Percentiles rank a stretch among this genome's conserved stretches.
phyloP scores from a whole-genome alignment of 2,329 filamentous ascomycete genomes.

The Colletotrichum ledebouriae region DNA sequence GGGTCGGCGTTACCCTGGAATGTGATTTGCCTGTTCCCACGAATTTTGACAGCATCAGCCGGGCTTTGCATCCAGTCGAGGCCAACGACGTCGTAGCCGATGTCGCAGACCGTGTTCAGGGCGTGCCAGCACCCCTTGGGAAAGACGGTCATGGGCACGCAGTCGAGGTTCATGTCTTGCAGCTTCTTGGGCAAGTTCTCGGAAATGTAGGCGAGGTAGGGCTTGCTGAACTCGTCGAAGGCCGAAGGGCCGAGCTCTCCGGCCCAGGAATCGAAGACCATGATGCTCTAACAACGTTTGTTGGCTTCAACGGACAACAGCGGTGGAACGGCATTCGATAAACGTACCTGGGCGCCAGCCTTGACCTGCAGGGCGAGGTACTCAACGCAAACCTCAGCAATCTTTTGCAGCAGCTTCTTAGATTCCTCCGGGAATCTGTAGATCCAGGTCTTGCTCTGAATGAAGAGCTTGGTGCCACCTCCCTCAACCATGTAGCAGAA shows the following conservation, averaged over 20 bases:
- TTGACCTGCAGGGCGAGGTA: constrained; percentile 93
- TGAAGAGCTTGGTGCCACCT: constrained; percentile 94
- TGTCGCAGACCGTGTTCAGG: constrained; percentile 85
- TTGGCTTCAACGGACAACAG: neutral
- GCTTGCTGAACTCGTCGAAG: constrained; percentile 88
- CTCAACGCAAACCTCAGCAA: constrained; percentile 93
- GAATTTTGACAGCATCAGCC: constrained; percentile 83
- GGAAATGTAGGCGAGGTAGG: constrained; percentile 88
- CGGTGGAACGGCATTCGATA: constrained; percentile 5
- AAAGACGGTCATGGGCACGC: constrained; percentile 97
- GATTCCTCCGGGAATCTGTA: constrained; percentile 88
- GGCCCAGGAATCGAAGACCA: constrained; percentile 99
- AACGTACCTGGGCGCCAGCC: constrained; percentile 85
- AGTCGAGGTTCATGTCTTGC: constrained; percentile 79
- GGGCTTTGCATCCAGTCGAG: constrained; percentile 96
- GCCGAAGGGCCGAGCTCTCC: constrained; percentile 88
- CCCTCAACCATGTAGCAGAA: constrained; percentile 99
- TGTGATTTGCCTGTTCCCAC: constrained; percentile 79
- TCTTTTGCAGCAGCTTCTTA: constrained; percentile 88
- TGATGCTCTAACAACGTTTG: constrained; percentile 73
- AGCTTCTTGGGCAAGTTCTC: constrained; percentile 82
- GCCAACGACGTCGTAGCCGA: constrained; percentile 93
- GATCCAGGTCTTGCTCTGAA: constrained; percentile 95
- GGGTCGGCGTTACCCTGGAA: constrained; percentile 97
- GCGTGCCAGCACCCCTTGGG: constrained; percentile 98